Evolutionary conservation across 2,329 filamentous ascomycete genomes (phyloP).

Genomic region (Onygena corvina): DNA sequence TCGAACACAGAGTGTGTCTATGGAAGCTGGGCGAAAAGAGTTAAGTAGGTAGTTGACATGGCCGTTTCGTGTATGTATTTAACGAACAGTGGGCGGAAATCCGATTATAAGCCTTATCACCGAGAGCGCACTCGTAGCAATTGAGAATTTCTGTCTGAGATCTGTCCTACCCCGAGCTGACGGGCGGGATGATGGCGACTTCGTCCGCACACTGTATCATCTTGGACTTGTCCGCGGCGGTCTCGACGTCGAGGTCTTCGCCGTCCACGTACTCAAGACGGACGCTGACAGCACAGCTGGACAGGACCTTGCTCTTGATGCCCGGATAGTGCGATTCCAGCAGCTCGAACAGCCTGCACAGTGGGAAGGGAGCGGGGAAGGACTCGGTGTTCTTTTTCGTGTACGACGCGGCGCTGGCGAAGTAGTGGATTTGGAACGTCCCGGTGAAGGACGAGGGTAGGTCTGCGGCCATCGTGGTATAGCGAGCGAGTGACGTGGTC

Average conservation of each 20-base stretch:
- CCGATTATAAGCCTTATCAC: not conserved
- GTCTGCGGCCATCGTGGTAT: not conserved
- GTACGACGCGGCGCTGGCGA: conserved; percentile 34
- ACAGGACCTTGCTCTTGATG: conserved; percentile 29
- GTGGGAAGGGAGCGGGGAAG: conserved; percentile 32
- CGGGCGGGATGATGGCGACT: conserved; percentile 38
- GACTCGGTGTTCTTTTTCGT: conserved; percentile 30
- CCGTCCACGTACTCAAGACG: conserved; percentile 35
- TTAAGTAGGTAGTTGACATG: not conserved
- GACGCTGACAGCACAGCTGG: conserved; percentile 32
- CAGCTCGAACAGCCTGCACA: conserved; percentile 27
- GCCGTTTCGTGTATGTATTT: not conserved
- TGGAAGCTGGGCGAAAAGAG: not conserved
- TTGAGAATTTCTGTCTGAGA: not conserved
- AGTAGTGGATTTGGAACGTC: conserved; percentile 37
- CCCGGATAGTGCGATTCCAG: conserved; percentile 34
- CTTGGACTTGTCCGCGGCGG: conserved; percentile 15
- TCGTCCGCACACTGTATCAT: conserved; percentile 31
- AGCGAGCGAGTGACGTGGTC: not conserved
- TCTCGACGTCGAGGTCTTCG: conserved; percentile 14
- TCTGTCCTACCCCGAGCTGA: conserved; percentile 32
- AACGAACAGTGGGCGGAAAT: not conserved
- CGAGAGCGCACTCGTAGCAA: not conserved
- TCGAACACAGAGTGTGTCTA: no score
- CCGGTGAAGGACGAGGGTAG: not conserved